Evolutionary conservation across 78 protist species (phyloP).

Genomic region (Dictyostelium capitatum): DNA sequence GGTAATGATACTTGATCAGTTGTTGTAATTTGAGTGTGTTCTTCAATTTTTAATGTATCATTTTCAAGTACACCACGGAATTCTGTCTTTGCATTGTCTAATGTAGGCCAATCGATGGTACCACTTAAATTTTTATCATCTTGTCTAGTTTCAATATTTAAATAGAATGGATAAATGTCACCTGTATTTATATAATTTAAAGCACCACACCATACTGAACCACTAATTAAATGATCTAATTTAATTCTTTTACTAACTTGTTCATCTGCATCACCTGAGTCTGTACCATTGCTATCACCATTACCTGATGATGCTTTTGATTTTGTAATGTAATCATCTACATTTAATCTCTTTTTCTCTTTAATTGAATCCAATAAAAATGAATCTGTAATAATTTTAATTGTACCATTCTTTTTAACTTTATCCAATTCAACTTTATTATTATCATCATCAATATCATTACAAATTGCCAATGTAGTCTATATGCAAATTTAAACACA

Average conservation of each 20-base stretch:
- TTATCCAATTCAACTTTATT: neutral
- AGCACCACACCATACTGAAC: conserved; percentile 43
- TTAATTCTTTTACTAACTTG: conserved; percentile 4
- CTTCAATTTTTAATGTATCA: conserved; percentile 18
- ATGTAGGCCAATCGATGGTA: conserved; percentile 43
- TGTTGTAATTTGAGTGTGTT: neutral
- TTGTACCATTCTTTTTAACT: neutral
- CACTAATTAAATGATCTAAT: neutral
- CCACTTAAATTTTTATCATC: conserved; percentile 22
- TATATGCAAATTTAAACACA: no score
- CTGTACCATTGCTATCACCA: neutral
- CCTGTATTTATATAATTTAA: neutral
- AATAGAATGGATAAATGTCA: conserved; percentile 23
- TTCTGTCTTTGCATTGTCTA: conserved; percentile 26
- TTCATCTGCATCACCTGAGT: neutral
- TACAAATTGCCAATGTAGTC: conserved; percentile 30
- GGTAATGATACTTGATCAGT: conserved; percentile 42
- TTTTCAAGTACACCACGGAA: conserved; percentile 7
- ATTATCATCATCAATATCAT: conserved; percentile 31
- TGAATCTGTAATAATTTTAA: conserved; percentile 6
- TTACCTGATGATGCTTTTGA: neutral
- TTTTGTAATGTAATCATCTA: conserved; percentile 13
- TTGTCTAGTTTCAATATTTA: neutral
- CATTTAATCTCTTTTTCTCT: conserved; percentile 34
- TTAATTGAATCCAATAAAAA: conserved; percentile 28